Base-by-base conservation (phyloP, 2,329 filamentous ascomycete genomes). In the Tolypocladium guangdongense region DNA sequence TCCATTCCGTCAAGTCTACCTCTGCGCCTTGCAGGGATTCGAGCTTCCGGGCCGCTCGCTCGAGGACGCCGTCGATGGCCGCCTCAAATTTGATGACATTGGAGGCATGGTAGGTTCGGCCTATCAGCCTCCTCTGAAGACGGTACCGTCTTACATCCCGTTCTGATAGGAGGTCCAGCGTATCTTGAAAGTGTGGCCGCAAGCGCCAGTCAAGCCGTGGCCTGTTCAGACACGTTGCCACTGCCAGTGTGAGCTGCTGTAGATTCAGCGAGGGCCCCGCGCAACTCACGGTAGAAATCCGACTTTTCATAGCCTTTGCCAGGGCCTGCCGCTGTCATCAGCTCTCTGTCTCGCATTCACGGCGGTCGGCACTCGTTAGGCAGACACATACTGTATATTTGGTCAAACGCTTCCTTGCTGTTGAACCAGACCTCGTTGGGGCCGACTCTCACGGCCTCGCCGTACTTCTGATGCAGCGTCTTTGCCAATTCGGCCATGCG, bases 361-460 rank as follows among this genome's bases (percentile, higher is more conserved):
- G 11, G 27, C 7, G 6, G 5, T 43, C n/a, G 24, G 30, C 3
- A 24, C 0, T 8, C 0, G 39, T 20, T 38, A 7, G 6, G 8
- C 14, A 20, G 32, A 37, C 2, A 60, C 71, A 20, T 56, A 77
- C 76, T 65, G 61, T 80, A 80, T 8, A 78, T 76, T 1, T 65
- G 58, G 52, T 70, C 70, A 55, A 74, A 78, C 0, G 73, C 77
- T 49, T 77, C 74, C 24, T 62, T 67, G 3, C 71, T 75, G 54
- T 74, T 65, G 32, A 80, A 74, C 73, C 77, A 80, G 7, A 81
- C 68, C 59, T 81, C 78, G 36, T 78, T 71, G 0, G 78, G 78
- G 0, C 75, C 75, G 8, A 81, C 71, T 0, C 78, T 70, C n/a
- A 82, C 78, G 2, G 71, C 65, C 0, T 74, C 70, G 0, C 78